Conservation (phyloP, 306 rosid genomes). For the Acacia melanoxylon region DNA sequence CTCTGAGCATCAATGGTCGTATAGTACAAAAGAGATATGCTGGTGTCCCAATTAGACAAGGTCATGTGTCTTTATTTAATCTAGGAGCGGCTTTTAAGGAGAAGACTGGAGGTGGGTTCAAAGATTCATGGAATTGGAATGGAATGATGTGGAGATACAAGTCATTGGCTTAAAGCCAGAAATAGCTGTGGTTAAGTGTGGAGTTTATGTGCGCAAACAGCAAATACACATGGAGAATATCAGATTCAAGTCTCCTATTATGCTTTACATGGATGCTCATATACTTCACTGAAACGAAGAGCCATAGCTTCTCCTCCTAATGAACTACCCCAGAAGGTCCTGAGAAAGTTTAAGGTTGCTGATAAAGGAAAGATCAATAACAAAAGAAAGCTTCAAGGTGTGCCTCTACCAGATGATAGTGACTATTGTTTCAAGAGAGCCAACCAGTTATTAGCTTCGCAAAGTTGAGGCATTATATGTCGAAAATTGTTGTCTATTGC, state of each 20-base stretch:
- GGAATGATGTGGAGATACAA: not conserved
- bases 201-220: not conserved
- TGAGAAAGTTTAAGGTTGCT: not conserved
- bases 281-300: not conserved
- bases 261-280: not conserved
- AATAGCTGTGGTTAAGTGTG: not conserved
- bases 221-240: not conserved
- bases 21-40: not conserved
- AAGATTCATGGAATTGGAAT: not conserved
- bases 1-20: not conserved
- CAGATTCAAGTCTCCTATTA: not conserved
- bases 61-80: constrained; percentile 10
- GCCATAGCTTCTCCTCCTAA: not conserved
- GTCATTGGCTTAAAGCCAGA: not conserved
- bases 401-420: not conserved
- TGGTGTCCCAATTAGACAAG: not conserved
- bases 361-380: not conserved
- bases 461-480: no score
- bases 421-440: not conserved
- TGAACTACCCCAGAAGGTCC: not conserved
- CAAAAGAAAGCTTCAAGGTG: not conserved
- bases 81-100: not conserved
- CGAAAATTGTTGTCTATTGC: no score
- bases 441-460: no score
- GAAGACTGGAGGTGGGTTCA: not conserved